Evolutionary conservation across 164 flowering plant species (phyloP), one percentile per base, ranked within the genome.

Genomic region (Chimonanthus praecox): DNA sequence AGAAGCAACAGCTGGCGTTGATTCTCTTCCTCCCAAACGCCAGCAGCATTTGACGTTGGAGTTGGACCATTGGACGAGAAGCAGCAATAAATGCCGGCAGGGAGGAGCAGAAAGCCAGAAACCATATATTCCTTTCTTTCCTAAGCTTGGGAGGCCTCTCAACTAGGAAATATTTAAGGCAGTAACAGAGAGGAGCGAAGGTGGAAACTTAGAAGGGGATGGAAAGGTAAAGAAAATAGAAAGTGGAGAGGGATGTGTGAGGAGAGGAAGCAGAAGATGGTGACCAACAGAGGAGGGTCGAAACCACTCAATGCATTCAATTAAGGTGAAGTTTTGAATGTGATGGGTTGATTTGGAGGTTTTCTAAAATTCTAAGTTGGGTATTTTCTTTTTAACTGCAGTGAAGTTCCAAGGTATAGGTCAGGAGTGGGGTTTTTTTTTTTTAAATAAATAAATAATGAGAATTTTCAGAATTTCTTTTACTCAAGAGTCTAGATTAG

Each of bases 41-140:
- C 74, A 75, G 58, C 71, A 61, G 21, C 68, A 68, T 72, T 67
- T 67, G 48, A 6, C 47, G 49, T 66, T 51, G 58, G 58, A 51
- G 58, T 33, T 33, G 33, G 33, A 33, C 33, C 33, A 3, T 6
- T 21, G 45, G 13, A 49, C 43, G 71, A 7, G 68, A 49, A 65
- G 61, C 58, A 9, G 69, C 60, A 50, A 68, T 77, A 73, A 77
- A 77, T 73, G 73, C 62, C 3, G 3, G 68, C 46, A 5, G 18
- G 45, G 6, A 21, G 6, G 68, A 63, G 66, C 66, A 63, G 66
- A 54, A 16, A 16, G 60, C 8, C 60, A 16, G n/a, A 43, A 7
- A 43, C 68, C 68, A 43, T 45, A 65, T 65, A 54, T 65, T 65
- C 45, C 44, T 65, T 65, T 47, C 68, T 65, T 65, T 65, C 68